Evolutionary conservation across 441 rosid genomes (phyloP).

Genomic region (Croton laevigatus): DNA sequence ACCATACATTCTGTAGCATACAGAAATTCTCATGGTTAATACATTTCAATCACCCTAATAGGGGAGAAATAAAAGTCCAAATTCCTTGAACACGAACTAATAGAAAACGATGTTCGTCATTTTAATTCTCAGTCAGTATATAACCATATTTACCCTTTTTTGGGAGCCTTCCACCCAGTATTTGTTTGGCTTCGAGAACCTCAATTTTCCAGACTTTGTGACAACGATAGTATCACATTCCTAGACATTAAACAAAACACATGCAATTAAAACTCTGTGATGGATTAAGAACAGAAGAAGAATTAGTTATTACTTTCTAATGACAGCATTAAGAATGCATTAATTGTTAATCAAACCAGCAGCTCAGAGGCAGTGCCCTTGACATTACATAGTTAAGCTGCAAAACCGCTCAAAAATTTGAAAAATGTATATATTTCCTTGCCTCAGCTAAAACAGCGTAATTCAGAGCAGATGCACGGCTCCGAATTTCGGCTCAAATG

Average conservation of each 20-base stretch:
- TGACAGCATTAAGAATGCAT: neutral
- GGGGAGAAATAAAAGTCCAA: neutral
- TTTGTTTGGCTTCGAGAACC: conserved; percentile 76
- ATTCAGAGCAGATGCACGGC: neutral
- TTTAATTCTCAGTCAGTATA: neutral
- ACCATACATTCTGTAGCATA: neutral
- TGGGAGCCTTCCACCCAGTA: conserved; percentile 90
- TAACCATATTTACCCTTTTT: conserved; percentile 60
- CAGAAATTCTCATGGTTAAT: neutral
- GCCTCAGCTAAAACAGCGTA: neutral
- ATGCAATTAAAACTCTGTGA: neutral
- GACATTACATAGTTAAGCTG: neutral
- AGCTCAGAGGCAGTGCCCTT: neutral
- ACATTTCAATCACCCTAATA: neutral
- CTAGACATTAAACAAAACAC: conserved; percentile 33
- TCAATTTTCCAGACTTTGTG: conserved; percentile 69
- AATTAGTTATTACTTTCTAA: neutral
- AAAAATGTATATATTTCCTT: neutral
- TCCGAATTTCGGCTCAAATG: neutral
- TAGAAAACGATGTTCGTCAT: neutral
- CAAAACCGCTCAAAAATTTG: neutral
- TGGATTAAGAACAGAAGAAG: conserved; percentile 3
- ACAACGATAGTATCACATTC: conserved; percentile 63
- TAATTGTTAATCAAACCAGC: neutral
- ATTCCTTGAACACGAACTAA: conserved; percentile 1